These are phyloP conservation scores for Phaeomoniella chlamydospora DNA, from an alignment of 2,329 filamentous ascomycete species.

Conservation along the genomic window DNA sequence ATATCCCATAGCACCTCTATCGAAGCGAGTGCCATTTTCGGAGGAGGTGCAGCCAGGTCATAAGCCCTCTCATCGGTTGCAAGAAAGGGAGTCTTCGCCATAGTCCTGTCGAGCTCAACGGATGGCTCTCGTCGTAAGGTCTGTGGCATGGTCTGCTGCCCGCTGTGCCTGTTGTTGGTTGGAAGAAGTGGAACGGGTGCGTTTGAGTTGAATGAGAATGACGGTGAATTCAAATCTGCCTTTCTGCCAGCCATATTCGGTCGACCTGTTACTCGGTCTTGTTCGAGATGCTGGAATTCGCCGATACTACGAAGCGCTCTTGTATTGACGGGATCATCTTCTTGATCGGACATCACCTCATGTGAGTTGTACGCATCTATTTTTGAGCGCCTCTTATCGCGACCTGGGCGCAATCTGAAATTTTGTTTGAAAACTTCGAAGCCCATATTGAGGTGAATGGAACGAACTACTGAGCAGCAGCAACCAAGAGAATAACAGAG, in stretches of 20 bases:
- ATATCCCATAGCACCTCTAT: constrained; percentile 21
- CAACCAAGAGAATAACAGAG: neutral
- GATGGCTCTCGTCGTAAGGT: neutral
- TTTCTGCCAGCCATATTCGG: neutral
- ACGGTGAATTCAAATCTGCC: neutral
- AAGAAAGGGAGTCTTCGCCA: neutral
- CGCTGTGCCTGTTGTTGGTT: neutral
- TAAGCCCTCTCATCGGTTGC: constrained; percentile 10
- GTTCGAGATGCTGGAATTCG: neutral
- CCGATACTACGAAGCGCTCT: neutral
- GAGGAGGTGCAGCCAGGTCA: constrained; percentile 26
- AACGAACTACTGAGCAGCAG: neutral
- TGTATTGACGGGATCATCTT: neutral
- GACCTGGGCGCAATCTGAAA: neutral
- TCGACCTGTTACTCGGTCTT: neutral
- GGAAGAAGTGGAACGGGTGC: neutral
- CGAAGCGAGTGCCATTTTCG: constrained; percentile 14
- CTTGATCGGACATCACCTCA: neutral
- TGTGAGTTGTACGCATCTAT: neutral
- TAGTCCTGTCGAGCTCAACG: neutral
- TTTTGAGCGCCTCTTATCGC: neutral
- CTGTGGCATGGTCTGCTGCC: neutral
- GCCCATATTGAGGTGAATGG: neutral
- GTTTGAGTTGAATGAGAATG: neutral
- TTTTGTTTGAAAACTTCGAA: neutral